These are phyloP conservation scores for Penicillium palitans DNA, from an alignment of 2,329 filamentous ascomycete genomes.

Conservation along the genomic window DNA sequence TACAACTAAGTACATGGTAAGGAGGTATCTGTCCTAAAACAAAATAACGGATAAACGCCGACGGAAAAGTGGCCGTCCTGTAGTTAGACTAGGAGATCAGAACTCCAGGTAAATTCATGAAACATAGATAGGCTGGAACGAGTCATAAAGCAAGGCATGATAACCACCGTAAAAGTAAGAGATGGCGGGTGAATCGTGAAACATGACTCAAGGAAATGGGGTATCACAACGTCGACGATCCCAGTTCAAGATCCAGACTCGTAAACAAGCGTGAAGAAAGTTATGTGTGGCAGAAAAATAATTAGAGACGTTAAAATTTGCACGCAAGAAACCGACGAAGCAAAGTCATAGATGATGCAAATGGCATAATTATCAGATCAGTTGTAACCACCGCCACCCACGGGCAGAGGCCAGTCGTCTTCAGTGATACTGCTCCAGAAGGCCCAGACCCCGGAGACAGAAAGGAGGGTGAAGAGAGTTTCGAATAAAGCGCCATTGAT, in stretches of 20 bases:
- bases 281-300: constrained; percentile 17
- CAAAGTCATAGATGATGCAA: constrained; percentile 3
- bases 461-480: constrained; percentile 83
- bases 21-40: constrained; percentile 36
- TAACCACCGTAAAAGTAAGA: constrained; percentile 6
- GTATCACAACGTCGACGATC: constrained; percentile 28
- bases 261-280: constrained; percentile 17
- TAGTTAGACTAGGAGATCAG: constrained; percentile 7
- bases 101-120: constrained; percentile 6
- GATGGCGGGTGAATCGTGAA: constrained; percentile 25
- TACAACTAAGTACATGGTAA: constrained; percentile 34
- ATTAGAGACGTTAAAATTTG: constrained; percentile 3
- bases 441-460: constrained; percentile 81
- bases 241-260: constrained; percentile 12
- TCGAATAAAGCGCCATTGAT: constrained; percentile 94
- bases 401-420: constrained; percentile 83
- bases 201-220: constrained; percentile 25
- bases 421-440: constrained; percentile 99
- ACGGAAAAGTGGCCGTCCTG: constrained; percentile 9
- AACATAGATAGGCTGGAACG: constrained; percentile 1
- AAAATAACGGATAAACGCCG: constrained; percentile 17
- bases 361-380: constrained; percentile 17
- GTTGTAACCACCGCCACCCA: constrained; percentile 33
- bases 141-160: constrained; percentile 10
- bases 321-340: constrained; percentile 9